phyloP scores from a whole-genome alignment of 345 rosid species.

The Odontarrhena argentea region DNA sequence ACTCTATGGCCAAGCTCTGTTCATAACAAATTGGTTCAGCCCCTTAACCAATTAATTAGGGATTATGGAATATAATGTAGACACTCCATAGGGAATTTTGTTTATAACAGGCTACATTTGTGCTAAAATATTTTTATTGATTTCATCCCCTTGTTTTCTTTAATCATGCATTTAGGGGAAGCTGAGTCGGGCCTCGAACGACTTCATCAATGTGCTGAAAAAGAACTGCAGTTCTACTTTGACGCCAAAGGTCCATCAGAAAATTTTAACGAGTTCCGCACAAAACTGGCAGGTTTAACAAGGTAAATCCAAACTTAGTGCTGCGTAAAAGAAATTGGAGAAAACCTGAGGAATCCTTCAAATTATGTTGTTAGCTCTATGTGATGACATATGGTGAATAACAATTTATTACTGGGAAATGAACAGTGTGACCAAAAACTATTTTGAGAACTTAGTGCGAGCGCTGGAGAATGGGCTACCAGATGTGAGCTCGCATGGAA shows the following conservation, averaged over 20 bases:
- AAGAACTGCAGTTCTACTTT: slow-evolving; percentile 66
- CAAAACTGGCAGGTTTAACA: slow-evolving; percentile 82
- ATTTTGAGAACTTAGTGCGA: slow-evolving; percentile 80
- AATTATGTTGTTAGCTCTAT: neutral
- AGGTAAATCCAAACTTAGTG: slow-evolving; percentile 47
- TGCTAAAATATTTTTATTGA: neutral
- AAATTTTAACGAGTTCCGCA: slow-evolving; percentile 83
- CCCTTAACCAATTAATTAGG: slow-evolving; percentile 11
- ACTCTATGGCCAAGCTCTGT: neutral
- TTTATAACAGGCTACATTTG: slow-evolving; percentile 1
- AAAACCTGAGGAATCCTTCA: neutral
- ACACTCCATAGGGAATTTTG: neutral
- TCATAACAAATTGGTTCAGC: neutral
- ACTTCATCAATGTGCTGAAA: slow-evolving; percentile 90
- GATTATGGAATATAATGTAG: no score
- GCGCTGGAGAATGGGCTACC: slow-evolving; percentile 84
- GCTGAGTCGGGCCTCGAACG: slow-evolving; percentile 90
- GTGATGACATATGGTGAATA: neutral
- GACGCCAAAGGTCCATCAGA: slow-evolving; percentile 60
- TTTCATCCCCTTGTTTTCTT: slow-evolving; percentile 18
- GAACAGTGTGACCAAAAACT: slow-evolving; percentile 77
- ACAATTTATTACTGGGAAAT: neutral
- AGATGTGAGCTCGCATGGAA: slow-evolving; percentile 63
- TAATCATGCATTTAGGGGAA: slow-evolving; percentile 54
- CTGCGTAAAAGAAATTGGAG: neutral